Percentiles rank a stretch among this genome's conserved stretches.
These are phyloP conservation scores for Chrysoporthe austroafricana DNA, from an alignment of 2,329 filamentous ascomycete species.

Conservation along the genomic window DNA sequence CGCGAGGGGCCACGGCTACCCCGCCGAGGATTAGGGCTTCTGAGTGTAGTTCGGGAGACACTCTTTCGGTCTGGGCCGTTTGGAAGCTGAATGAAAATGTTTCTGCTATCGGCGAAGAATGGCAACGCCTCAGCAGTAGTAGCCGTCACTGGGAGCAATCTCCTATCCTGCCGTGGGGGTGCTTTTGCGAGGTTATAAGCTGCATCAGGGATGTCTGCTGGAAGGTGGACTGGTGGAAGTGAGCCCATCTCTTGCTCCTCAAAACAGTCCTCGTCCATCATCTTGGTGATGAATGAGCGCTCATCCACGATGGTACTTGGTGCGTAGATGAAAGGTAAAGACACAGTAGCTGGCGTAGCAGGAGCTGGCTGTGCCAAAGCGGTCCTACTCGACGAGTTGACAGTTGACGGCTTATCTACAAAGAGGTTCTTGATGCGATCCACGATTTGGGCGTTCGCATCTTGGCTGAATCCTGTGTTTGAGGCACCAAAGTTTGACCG, in stretches of 20 bases:
- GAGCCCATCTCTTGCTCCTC: constrained; percentile 82
- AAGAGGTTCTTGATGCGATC: constrained; percentile 70
- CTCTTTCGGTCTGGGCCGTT: constrained; percentile 45
- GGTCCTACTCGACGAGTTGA: constrained; percentile 70
- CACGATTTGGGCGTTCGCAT: constrained; percentile 40
- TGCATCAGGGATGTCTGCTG: constrained; percentile 62
- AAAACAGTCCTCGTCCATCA: constrained; percentile 78
- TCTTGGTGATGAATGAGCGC: constrained; percentile 60
- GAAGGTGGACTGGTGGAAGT: constrained; percentile 71
- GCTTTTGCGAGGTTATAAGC: constrained; percentile 65
- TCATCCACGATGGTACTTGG: constrained; percentile 35
- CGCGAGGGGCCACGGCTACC: constrained; percentile 32
- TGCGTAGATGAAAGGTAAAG: constrained; percentile 54
- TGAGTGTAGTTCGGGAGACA: constrained; percentile 43
- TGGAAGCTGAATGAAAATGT: constrained; percentile 47
- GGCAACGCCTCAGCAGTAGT: constrained; percentile 49
- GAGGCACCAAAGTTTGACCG: constrained; percentile 30
- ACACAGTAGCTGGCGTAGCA: constrained; percentile 67
- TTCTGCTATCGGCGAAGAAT: constrained; percentile 43
- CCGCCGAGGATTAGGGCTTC: constrained; percentile 40
- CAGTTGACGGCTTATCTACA: constrained; percentile 52
- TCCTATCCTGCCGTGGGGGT: constrained; percentile 59
- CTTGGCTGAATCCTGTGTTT: constrained; percentile 21
- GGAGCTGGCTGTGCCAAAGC: constrained; percentile 60
- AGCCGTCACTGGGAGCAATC: constrained; percentile 51